A percentile compares a stretch with the other conserved stretches of the same genome.
These are phyloP conservation scores for Rhodotorula sp. DNA, from an alignment of 1,284 basidiomycete species.

Conservation along the genomic window DNA sequence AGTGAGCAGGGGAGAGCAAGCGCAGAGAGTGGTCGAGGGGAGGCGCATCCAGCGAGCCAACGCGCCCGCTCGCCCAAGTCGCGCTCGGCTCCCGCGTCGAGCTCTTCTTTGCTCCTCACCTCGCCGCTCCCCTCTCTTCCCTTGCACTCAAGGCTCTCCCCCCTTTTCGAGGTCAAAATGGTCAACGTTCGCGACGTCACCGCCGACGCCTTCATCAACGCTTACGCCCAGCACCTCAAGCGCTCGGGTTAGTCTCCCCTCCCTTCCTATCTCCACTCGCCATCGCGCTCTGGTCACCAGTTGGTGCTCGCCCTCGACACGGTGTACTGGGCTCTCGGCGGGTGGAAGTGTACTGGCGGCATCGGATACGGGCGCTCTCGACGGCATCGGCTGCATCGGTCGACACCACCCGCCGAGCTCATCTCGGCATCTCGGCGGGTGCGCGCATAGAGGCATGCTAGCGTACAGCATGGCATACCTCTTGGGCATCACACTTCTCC, in stretches of 20 bases:
- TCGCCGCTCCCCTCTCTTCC: conserved; percentile 20
- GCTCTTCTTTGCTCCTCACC: background rate
- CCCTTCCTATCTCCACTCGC: background rate
- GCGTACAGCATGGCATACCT: background rate
- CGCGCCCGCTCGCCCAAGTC: background rate
- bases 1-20: background rate
- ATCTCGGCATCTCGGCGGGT: background rate
- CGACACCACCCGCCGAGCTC: background rate
- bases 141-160: conserved; percentile 27
- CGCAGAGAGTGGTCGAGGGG: background rate
- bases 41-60: background rate
- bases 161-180: conserved; percentile 16
- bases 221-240: conserved; percentile 70
- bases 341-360: background rate
- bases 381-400: background rate
- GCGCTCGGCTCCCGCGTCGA: background rate
- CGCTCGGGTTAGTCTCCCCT: conserved; percentile 24
- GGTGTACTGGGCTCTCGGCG: too few species aligned
- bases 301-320: background rate
- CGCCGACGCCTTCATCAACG: conserved; percentile 65
- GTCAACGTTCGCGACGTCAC: conserved; percentile 50
- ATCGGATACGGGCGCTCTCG: background rate
- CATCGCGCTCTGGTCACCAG: too few species aligned
- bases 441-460: background rate
- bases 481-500: background rate